These are phyloP conservation scores for Filosporella fistucella DNA, from an alignment of 495 filamentous ascomycete species.

Conservation along the genomic window DNA sequence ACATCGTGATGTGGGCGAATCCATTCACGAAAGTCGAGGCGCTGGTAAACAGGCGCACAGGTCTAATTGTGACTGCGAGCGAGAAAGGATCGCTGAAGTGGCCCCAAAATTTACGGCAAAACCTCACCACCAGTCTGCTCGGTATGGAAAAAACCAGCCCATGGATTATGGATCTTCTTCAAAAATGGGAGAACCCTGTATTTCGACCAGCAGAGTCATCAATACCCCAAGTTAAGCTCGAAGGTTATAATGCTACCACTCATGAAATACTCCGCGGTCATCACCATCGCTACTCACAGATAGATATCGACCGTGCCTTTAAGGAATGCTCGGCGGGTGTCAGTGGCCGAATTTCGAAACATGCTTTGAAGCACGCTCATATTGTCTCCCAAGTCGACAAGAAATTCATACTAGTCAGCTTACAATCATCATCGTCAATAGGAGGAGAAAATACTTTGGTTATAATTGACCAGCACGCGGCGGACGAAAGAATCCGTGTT, in stretches of 20 bases:
- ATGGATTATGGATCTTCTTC: constrained; percentile 37
- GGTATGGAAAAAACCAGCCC: constrained; percentile 21
- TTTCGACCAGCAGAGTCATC: constrained; percentile 32
- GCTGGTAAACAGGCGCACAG: constrained; percentile 58
- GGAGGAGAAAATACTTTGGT: constrained; percentile 40
- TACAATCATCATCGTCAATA: background rate
- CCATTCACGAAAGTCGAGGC: constrained; percentile 56
- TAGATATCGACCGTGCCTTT: constrained; percentile 22
- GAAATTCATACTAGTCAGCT: constrained; percentile 77
- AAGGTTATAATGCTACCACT: constrained; percentile 39
- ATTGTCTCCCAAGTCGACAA: constrained; percentile 80
- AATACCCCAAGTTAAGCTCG: constrained; percentile 18
- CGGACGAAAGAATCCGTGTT: constrained; percentile 81
- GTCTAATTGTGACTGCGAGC: constrained; percentile 30
- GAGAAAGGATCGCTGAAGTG: no score
- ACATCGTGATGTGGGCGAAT: constrained; percentile 59
- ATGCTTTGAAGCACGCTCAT: constrained; percentile 53
- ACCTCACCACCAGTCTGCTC: no score
- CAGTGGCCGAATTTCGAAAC: constrained; percentile 56
- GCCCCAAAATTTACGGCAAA: no score
- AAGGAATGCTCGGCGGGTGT: constrained; percentile 15
- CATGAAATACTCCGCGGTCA: constrained; percentile 29
- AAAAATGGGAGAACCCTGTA: constrained; percentile 32
- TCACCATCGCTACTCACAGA: constrained; percentile 13
- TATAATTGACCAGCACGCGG: constrained; percentile 91